Conservation (phyloP, 2,329 filamentous ascomycete genomes). For the Ophiocordyceps camponoti-rufipedis region DNA sequence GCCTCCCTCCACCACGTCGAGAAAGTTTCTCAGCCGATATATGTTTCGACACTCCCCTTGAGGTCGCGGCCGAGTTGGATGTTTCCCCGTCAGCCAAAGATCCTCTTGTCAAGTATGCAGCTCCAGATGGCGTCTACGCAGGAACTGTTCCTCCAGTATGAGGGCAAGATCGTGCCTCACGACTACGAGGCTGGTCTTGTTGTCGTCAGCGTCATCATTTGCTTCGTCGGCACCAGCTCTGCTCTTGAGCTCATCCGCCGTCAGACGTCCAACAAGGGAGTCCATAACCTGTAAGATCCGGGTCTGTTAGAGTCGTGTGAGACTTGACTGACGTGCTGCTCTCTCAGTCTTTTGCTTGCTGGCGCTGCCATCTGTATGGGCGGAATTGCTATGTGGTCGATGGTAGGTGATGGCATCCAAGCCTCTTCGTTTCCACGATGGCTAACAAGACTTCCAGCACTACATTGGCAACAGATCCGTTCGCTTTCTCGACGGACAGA, state of each 20-base stretch:
- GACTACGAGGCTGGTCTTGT: constrained; percentile 43
- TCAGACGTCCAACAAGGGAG: constrained; percentile 48
- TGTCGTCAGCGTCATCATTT: constrained; percentile 57
- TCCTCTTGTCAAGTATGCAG: neutral
- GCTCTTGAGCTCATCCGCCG: constrained; percentile 71
- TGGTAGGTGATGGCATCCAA: constrained; percentile 20
- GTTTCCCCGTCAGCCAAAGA: neutral
- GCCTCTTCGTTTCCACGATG: constrained; percentile 2
- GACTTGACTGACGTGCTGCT: too few species aligned
- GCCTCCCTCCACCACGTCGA: neutral
- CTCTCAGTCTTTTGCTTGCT: constrained; percentile 37
- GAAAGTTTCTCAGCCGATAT: neutral
- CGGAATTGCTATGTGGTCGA: constrained; percentile 56
- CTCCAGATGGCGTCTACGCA: constrained; percentile 2
- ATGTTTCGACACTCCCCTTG: neutral
- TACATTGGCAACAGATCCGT: constrained; percentile 65
- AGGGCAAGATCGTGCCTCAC: constrained; percentile 26
- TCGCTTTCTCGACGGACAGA: constrained; percentile 41
- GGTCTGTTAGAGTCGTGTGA: too few species aligned
- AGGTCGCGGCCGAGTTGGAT: neutral
- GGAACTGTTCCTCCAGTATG: constrained; percentile 20
- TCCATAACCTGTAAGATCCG: constrained; percentile 45
- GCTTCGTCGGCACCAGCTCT: constrained; percentile 57
- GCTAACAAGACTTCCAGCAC: neutral
- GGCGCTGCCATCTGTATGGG: constrained; percentile 54